Evolutionary conservation across 805 yeast genomes (phyloP).

Genomic region (Nakazawaea ernobii): DNA sequence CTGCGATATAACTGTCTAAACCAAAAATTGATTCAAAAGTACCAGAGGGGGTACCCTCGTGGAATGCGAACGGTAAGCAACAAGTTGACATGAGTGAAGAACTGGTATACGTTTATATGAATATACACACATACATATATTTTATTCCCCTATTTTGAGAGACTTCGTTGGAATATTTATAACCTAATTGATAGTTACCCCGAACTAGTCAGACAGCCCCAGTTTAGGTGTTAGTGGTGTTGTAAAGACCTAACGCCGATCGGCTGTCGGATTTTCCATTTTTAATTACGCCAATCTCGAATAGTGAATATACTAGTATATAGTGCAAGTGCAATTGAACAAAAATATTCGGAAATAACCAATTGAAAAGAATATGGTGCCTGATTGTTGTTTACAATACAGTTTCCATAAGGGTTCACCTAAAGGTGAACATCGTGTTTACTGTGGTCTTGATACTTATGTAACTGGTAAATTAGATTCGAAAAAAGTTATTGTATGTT

Average conservation of each 20-base stretch:
- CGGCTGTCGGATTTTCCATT: no score
- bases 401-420: constrained; percentile 46
- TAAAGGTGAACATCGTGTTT: constrained; percentile 33
- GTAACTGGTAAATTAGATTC: constrained; percentile 37
- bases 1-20: constrained; percentile 40
- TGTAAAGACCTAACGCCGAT: no score
- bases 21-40: constrained; percentile 34
- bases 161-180: no score
- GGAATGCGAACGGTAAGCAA: constrained; percentile 36
- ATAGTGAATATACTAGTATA: no score
- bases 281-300: no score
- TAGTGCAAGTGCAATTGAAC: no score
- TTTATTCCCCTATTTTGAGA: no score
- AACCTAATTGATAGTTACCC: no score
- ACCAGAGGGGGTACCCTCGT: constrained; percentile 50
- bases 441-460: constrained; percentile 40
- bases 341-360: constrained; percentile 19
- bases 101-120: no score
- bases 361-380: neutral
- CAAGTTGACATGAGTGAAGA: constrained; percentile 39
- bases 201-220: no score
- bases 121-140: no score
- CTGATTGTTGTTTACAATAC: constrained; percentile 36
- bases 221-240: no score
- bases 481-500: constrained; percentile 26